Base-by-base conservation (phyloP, 169 alveolate genomes). In the Plasmodium berghei region DNA sequence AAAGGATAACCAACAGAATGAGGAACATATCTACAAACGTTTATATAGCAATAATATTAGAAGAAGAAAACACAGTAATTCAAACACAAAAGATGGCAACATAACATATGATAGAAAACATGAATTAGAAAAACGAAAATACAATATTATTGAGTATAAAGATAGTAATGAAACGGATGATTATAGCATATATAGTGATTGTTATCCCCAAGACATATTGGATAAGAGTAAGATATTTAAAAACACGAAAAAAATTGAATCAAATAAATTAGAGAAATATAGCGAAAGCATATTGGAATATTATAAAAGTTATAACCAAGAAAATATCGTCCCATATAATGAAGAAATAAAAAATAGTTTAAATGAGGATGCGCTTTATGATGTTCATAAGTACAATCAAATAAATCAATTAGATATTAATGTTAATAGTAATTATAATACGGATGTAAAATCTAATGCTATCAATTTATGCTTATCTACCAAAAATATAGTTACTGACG, bases 341-440 rank as follows among this genome's bases (percentile, higher is more conserved):
- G 70, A 42, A 42, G 54, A 20, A 72, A 72, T 72, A 54, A 72
- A 72, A 42, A 42, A 70, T 26, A 14, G 12, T 72, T 70, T 70
- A 9, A 52, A 54, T 42, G 18, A 72, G n/a, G 28, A 34, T 61
- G 28, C 8, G 6, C 49, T 14, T 72, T 45, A 55, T 18, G 20
- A 70, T 48, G 18, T 70, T 28, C 8, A 9, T n/a, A 20, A 63
- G 16, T 26, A n/a, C 8, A 63, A 26, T 24, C 40, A 63, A 42
- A 24, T 14, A 16, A 24, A 22, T 63, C 20, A 63, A 20, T 63
- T 63, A 28, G 40, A 26, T 63, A 28, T 63, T 24, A 14, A 22
- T 22, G 12, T 58, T 24, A 14, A 77, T 42, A 59, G 66, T 9
- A 69, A 63, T 24, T 16, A 42, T 55, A 69, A 5, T 16, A 18